Base-by-base conservation (phyloP, 495 filamentous ascomycete genomes). In the Cairneyella variabilis region DNA sequence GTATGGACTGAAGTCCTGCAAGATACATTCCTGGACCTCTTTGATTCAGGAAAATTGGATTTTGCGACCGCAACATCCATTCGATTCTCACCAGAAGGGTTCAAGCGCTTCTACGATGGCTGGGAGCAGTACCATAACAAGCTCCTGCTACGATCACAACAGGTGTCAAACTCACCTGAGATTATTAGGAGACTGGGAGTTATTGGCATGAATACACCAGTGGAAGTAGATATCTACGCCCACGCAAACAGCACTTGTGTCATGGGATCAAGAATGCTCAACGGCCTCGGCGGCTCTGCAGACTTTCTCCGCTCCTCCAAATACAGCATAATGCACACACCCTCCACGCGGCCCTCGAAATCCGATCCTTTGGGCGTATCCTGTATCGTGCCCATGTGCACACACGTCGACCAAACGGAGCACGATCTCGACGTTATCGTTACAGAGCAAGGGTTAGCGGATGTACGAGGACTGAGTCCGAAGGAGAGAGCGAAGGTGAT, bases 1-100 rank as follows among this genome's bases (percentile, higher is more conserved):
- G 90, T 96, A 14, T 96, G 90, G 90, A 96, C 90, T 45, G 90
- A 96, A 66, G 90, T 96, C 30, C 83, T 96, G 55, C 90, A 96
- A 69, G 90, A 96, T 66, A 88, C 85, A 40, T 96, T 96, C 86
- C 78, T 96, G 11, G 90, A 96, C 65, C 85, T 96, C 28, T 95
- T 96, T 77, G 90, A 96, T 74, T 86, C 83, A 60, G 90, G 89
- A 37, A 82, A 88, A 63, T 80, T 96, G 28, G 89, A 93, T 73
- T 96, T 95, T 62, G 90, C 90, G 16, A 96, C 90, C 0, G 89
- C 90, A 18, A 96, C 90, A 16, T 91, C 87, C 9, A 89, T 96
- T 63, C 88, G 90, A 58, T 93, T 96, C 77, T 93, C 88, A 0
- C 90, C 90, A 0, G 86, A 90, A 26, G 90, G 90, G 45, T 96